Base-by-base conservation (phyloP, 805 yeast genomes). In the Yamadazyma paraphyllophila region DNA sequence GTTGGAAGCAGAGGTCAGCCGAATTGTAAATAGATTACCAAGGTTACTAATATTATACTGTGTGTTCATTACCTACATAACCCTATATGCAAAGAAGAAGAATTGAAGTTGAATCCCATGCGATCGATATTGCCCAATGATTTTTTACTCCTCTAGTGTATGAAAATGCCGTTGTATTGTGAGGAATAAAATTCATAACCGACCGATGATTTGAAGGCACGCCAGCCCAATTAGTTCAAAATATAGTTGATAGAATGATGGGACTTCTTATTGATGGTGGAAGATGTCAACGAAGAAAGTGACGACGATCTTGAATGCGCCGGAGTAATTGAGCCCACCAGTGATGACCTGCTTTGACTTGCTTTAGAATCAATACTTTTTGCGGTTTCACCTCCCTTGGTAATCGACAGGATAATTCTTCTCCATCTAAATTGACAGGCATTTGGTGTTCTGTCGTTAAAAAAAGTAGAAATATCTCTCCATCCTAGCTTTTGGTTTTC, bases 381-480 rank as follows among this genome's bases (percentile, higher is more conserved):
- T 20, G 24, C 6, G 3, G 24, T 6, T 20, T 20, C 24, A 20
- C 24, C 24, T 20, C 24, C 24, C 6, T 20, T 45, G 34, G 44
- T 51, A 11, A 51, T 42, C 8, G 55, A 44, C 25, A 38, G 36
- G 3, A 74, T 72, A 14, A 76, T 66, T 51, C 96, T 67, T 62
- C 96, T 77, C 96, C 96, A 88, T 55, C 96, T 78, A 60, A 87
- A 87, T 66, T 87, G 95, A 57, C 96, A 87, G 2, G 95, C 95
- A 60, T 87, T 88, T 31, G 95, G 90, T 2, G 96, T 88, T 59
- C 96, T 71, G 61, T 84, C 84, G 36, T 80, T 76, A 63, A 88
- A 88, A 58, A 85, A 86, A 29, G 82, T 75, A 1, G 94, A 83
- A 41, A 88, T 88, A 53, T 88, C 96, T 62, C 88, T 82, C 96